These are phyloP conservation scores for Gentiana dahurica DNA, from an alignment of 257 asterid species.

Conservation along the genomic window DNA sequence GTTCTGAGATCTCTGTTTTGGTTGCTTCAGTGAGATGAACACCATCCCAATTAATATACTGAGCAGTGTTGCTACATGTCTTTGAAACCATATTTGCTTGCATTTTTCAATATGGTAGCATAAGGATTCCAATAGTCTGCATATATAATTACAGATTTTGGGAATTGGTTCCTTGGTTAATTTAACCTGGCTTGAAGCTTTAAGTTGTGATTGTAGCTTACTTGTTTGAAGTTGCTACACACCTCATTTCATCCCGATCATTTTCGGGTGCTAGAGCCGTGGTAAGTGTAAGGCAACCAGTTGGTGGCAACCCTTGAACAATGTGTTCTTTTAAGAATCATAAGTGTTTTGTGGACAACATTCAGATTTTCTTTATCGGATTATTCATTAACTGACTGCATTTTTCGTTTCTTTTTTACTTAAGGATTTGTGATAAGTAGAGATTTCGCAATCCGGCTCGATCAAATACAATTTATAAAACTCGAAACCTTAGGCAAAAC, in stretches of 20 bases:
- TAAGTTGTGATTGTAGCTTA: slow-evolving; percentile 47
- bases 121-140: slow-evolving; percentile 63
- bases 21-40: slow-evolving; percentile 75
- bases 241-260: slow-evolving; percentile 52
- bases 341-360: too few species aligned
- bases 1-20: too few species aligned
- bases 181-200: slow-evolving; percentile 34
- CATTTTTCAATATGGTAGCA: slow-evolving; percentile 23
- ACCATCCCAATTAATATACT: slow-evolving; percentile 85
- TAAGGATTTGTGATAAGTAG: too few species aligned
- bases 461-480: too few species aligned
- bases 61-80: slow-evolving; percentile 47
- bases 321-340: too few species aligned
- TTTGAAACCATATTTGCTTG: slow-evolving; percentile 33
- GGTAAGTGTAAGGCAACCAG: slow-evolving; percentile 79
- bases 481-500: too few species aligned
- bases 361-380: too few species aligned
- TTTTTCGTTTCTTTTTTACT: too few species aligned
- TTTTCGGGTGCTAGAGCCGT: slow-evolving; percentile 35
- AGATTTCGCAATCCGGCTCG: too few species aligned
- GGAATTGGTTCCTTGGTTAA: slow-evolving; percentile 28
- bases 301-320: slow-evolving; percentile 62
- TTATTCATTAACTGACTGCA: too few species aligned
- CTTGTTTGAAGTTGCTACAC: slow-evolving; percentile 36
- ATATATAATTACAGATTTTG: slow-evolving; percentile 39